phyloP scores from a whole-genome alignment of 1,284 basidiomycete species.

The Fomitopsis pinicola region DNA sequence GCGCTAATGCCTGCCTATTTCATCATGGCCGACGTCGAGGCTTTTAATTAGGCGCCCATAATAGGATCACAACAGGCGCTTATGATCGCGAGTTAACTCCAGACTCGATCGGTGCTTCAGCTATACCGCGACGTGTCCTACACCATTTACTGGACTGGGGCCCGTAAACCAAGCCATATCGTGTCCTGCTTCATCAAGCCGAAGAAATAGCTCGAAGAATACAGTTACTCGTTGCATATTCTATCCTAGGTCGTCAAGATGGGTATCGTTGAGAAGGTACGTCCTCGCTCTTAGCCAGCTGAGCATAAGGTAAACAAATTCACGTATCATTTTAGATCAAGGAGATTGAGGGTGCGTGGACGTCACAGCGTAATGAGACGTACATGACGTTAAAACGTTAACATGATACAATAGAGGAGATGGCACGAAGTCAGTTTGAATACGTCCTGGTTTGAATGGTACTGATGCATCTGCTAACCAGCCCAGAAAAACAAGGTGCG shows the following conservation, averaged over 20 bases:
- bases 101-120: not conserved
- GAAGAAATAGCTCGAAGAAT: not conserved
- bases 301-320: not conserved
- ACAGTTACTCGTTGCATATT: not conserved
- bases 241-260: constrained; percentile 40
- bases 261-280: constrained; percentile 88
- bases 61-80: not conserved
- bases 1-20: not conserved
- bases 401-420: constrained; percentile 66
- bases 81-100: not conserved
- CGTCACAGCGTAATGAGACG: not conserved
- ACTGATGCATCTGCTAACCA: constrained; percentile 27
- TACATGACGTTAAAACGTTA: not conserved
- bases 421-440: constrained; percentile 76
- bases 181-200: too few relatives aligned
- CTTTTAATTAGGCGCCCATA: not conserved
- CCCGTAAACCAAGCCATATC: not conserved
- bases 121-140: not conserved
- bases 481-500: constrained; percentile 89
- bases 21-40: not conserved
- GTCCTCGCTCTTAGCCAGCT: constrained; percentile 1
- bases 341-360: constrained; percentile 83
- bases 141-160: not conserved
- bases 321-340: constrained; percentile 61
- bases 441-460: constrained; percentile 15